A percentile compares a stretch with the other conserved stretches of the same genome.
Evolutionary conservation across 805 yeast genomes (phyloP).

Genomic region (Cyberlindnera euphorbiiphila): DNA sequence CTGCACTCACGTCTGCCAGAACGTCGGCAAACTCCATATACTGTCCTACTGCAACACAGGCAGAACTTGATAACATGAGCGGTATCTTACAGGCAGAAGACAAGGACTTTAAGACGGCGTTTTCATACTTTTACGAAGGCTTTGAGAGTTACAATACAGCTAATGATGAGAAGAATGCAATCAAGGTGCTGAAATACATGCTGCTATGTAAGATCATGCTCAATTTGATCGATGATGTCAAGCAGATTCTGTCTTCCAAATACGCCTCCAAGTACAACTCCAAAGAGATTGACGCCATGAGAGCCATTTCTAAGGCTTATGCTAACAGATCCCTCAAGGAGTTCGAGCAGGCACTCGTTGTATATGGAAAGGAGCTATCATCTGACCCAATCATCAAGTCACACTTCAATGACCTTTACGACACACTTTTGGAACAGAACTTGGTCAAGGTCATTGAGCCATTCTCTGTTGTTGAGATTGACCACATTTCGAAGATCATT

Average conservation of each 20-base stretch:
- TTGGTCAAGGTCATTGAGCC: constrained; percentile 94
- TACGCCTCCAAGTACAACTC: constrained; percentile 70
- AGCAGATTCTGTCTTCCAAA: constrained; percentile 71
- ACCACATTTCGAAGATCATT: constrained; percentile 81
- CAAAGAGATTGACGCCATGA: constrained; percentile 92
- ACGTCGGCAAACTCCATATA: constrained; percentile 97
- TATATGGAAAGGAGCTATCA: constrained; percentile 70
- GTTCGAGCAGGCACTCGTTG: constrained; percentile 76
- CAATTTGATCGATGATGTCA: constrained; percentile 80
- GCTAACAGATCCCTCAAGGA: constrained; percentile 86
- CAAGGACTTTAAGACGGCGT: constrained; percentile 94
- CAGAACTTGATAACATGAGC: constrained; percentile 91
- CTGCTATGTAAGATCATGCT: constrained; percentile 90
- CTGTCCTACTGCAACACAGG: constrained; percentile 91
- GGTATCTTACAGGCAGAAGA: constrained; percentile 97
- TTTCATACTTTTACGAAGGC: constrained; percentile 90
- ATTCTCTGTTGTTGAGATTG: constrained; percentile 90
- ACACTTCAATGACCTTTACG: constrained; percentile 90
- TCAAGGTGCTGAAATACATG: constrained; percentile 87
- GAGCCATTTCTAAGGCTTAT: constrained; percentile 86
- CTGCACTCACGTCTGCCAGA: constrained; percentile 90
- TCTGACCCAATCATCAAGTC: constrained; percentile 85
- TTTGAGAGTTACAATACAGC: constrained; percentile 77
- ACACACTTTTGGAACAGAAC: constrained; percentile 88
- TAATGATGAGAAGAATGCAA: constrained; percentile 60